Base-by-base conservation (phyloP, 1,284 basidiomycete genomes). In the Xerocomus alliaceus region DNA sequence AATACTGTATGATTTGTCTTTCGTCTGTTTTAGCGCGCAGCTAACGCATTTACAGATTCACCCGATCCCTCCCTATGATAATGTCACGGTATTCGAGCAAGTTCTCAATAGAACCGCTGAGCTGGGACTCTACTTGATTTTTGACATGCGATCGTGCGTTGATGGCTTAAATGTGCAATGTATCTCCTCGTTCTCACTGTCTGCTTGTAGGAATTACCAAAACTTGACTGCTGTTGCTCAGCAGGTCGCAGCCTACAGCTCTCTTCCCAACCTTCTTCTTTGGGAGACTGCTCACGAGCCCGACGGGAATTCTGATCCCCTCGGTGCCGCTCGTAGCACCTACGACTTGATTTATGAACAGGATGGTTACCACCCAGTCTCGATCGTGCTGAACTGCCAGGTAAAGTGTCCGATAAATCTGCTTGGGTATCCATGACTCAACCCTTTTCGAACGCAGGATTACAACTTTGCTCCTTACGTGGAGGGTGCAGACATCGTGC, bases 261-360 rank as follows among this genome's bases (percentile, higher is more conserved):
- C 84, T 11, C 82, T 89, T 18, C 81, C 85, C 2, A 90, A 90
- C 64, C 80, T 92, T 28, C 78, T 93, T 9, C 75, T 89, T 0
- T 92, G 90, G 89, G 92, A 91, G 71, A 91, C 89, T 34, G 88
- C 82, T 11, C 89, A 91, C 67, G 89, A 92, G 67, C 89, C 89
- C 2, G 91, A 92, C 64, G 91, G 90, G 49, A 81, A 83, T 26
- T 81, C 80, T 17, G 89, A 91, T 63, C 86, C 89, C 4, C 70
- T 86, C 26, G 80, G 83, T 65, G 87, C 87, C 2, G 85, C 89
- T 1, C 63, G 75, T 3, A 69, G 68, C 20, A 74, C 89, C 0
- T 87, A 87, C 56, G 83, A 88, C 65, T 75, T 87, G 46, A 91
- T 92, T 66, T 84, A 85, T 54, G 78, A 84, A 8, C 71, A 89